phyloP scores from a whole-genome alignment of 169 alveolate genomes.

The Cryptosporidium bovis region DNA sequence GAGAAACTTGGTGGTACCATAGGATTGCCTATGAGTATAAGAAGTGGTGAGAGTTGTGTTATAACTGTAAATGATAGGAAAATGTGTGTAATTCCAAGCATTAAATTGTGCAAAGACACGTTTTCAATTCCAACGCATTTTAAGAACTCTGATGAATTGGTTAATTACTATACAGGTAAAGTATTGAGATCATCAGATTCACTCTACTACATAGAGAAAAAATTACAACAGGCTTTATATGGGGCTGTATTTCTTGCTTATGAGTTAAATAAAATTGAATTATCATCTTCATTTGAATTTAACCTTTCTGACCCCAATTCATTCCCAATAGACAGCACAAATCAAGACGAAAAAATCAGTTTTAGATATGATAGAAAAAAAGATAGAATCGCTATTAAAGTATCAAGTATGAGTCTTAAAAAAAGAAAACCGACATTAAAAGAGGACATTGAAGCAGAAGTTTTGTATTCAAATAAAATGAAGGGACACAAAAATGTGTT shows the following conservation, averaged over 20 bases:
- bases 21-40: no score
- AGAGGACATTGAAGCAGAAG: slow-evolving; percentile 64
- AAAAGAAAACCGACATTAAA: slow-evolving; percentile 55
- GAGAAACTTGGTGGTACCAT: no score
- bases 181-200: slow-evolving; percentile 51
- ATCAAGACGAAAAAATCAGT: background rate
- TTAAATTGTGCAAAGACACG: background rate
- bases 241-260: slow-evolving; percentile 69
- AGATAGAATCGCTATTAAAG: slow-evolving; percentile 34
- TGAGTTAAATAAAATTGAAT: slow-evolving; percentile 10
- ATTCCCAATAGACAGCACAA: background rate
- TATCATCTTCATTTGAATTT: background rate
- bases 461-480: slow-evolving; percentile 26
- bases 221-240: slow-evolving; percentile 66
- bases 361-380: slow-evolving; percentile 11
- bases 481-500: slow-evolving; percentile 49
- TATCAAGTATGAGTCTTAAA: slow-evolving; percentile 51
- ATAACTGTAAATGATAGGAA: slow-evolving; percentile 19
- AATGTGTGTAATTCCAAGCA: slow-evolving; percentile 17
- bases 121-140: slow-evolving; percentile 8
- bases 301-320: no score
- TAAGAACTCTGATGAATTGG: slow-evolving; percentile 46
- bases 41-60: no score
- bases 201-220: slow-evolving; percentile 41
- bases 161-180: slow-evolving; percentile 18